A percentile compares a stretch with the other conserved stretches of the same genome.
These are phyloP conservation scores for Fusarium robinianum DNA, from an alignment of 2,329 filamentous ascomycete genomes.

Conservation along the genomic window DNA sequence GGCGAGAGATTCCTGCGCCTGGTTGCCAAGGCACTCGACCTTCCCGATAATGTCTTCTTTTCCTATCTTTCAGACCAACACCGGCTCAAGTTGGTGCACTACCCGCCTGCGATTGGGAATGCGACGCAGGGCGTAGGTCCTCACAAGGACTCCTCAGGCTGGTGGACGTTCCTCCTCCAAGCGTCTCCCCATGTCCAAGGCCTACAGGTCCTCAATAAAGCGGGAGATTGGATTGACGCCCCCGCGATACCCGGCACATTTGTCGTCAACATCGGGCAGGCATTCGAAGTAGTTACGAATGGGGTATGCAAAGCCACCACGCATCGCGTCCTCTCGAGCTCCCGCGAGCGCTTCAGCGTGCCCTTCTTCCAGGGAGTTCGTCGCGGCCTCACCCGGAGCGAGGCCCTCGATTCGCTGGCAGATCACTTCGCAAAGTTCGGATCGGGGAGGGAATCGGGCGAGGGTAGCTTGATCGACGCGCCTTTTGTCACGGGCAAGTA, in stretches of 20 bases:
- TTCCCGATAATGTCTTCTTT: constrained; percentile 54
- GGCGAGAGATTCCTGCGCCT: constrained; percentile 60
- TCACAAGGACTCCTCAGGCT: constrained; percentile 66
- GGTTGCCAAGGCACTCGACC: constrained; percentile 58
- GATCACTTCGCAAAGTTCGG: constrained; percentile 43
- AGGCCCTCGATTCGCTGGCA: constrained; percentile 46
- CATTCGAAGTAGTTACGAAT: constrained; percentile 60
- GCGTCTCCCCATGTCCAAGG: constrained; percentile 56
- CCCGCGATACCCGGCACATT: constrained; percentile 53
- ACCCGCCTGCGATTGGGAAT: constrained; percentile 43
- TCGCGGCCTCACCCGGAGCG: constrained; percentile 48
- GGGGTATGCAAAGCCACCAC: constrained; percentile 59
- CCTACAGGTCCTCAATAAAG: constrained; percentile 55
- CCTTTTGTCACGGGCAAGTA: constrained; percentile 55
- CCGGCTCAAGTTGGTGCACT: constrained; percentile 62
- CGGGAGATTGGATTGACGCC: constrained; percentile 55
- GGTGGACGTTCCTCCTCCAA: constrained; percentile 68
- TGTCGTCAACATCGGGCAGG: constrained; percentile 63
- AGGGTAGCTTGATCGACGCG: constrained; percentile 50
- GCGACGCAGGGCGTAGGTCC: constrained; percentile 60
- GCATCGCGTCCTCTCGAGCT: constrained; percentile 46
- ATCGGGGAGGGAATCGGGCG: constrained; percentile 39
- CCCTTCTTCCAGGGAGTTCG: constrained; percentile 57
- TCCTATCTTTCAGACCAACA: constrained; percentile 61
- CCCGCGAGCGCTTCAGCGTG: constrained; percentile 47